Evolutionary conservation across 2,329 filamentous ascomycete genomes (phyloP).

Genomic region (Diaporthe sp.): DNA sequence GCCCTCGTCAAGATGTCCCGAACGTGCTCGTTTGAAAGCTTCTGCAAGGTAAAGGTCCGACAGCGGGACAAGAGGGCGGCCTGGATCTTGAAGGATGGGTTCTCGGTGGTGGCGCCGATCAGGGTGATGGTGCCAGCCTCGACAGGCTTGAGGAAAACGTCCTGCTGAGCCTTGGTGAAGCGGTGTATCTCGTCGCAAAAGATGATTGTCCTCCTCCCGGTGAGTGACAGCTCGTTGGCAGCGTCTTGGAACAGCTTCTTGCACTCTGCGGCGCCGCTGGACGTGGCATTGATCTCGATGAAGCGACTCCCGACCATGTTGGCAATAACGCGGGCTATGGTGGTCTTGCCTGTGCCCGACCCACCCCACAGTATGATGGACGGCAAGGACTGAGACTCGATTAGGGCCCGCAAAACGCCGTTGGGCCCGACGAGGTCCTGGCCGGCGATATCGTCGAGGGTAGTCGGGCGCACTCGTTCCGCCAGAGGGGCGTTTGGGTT

Average conservation of each 20-base stretch:
- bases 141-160: constrained; percentile 93
- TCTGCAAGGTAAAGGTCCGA: constrained; percentile 87
- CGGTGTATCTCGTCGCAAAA: constrained; percentile 98
- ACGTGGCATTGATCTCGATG: constrained; percentile 96
- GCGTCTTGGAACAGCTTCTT: constrained; percentile 94
- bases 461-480: constrained; percentile 91
- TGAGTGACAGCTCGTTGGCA: constrained; percentile 81
- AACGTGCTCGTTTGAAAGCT: constrained; percentile 81
- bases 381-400: constrained; percentile 87
- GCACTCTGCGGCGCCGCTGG: constrained; percentile 87
- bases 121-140: constrained; percentile 92
- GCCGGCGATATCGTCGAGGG: constrained; percentile 87
- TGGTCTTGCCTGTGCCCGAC: constrained; percentile 87
- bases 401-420: constrained; percentile 88
- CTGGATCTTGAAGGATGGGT: constrained; percentile 94
- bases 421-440: constrained; percentile 90
- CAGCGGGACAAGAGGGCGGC: constrained; percentile 90
- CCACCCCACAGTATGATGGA: constrained; percentile 96
- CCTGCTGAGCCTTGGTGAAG: constrained; percentile 93
- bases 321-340: constrained; percentile 92
- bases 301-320: constrained; percentile 86
- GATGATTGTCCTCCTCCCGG: constrained; percentile 91
- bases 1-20: constrained; percentile 83
- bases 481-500: constrained; percentile 85
- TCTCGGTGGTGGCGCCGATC: constrained; percentile 96